Base-by-base conservation (phyloP, 2,329 filamentous ascomycete genomes). In the Fusarium caatingaense region DNA sequence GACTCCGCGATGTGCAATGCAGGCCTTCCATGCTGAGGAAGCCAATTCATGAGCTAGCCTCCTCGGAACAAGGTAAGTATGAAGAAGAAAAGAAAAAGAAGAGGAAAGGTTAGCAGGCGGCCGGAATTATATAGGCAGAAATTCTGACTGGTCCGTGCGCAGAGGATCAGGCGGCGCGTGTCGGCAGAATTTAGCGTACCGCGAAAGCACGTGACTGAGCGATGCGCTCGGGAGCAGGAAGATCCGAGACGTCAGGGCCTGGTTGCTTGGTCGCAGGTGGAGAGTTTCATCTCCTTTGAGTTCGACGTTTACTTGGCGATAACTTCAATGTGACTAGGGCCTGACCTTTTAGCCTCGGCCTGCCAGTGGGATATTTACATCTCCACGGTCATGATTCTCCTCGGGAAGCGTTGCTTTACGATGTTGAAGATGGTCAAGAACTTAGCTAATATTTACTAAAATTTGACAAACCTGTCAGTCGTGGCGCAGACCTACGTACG, bases 1-100 rank as follows among this genome's bases (percentile, higher is more conserved):
- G 79, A 83, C 83, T 78, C 84, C 84, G 80, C 84, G 83, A 74
- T 84, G 84, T 86, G 84, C 84, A 84, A 86, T 86, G 84, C 83
- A 86, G 84, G 83, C 80, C 79, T 82, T 78, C 81, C 80, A 76
- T 74, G 77, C 80, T 85, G 78, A 78, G 74, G 66, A 60, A 75
- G 74, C 76, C 79, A 70, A 79, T 79, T 83, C 82, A 75, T 85
- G 84, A 86, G 76, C 83, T 76, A 77, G 78, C 74, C 64, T 72
- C 66, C 72, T 78, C 79, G 77, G 76, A 80, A 80, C 80, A 85
- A 86, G 83, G 83, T 86, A 86, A 86, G 84, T 86, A 85, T 85
- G 81, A 84, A 81, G 80, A 83, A 79, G 78, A 77, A 77, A 80
- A 75, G 74, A 71, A 76, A 78, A 77, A 65, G 61, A 63, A 74